Conservation (phyloP, 345 rosid species). For the Xanthoceras sorbifolium region DNA sequence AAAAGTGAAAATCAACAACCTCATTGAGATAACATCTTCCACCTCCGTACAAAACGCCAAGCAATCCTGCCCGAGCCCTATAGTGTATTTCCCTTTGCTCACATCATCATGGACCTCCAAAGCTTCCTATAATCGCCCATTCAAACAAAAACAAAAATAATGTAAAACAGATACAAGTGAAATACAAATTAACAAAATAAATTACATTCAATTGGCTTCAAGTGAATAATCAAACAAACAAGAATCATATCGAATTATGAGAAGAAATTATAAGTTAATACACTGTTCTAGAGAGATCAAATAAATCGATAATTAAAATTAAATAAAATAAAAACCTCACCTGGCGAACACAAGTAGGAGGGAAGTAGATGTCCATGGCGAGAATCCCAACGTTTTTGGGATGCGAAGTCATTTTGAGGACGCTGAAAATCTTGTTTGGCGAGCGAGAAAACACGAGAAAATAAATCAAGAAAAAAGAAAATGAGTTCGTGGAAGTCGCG, state of each 20-base stretch:
- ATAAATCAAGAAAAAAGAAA: not conserved
- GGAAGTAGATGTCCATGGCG: slow-evolving; percentile 18
- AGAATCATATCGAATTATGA: too few species aligned
- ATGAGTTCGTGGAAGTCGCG: not conserved
- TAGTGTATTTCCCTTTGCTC: slow-evolving; percentile 92
- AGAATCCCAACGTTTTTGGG: slow-evolving; percentile 15
- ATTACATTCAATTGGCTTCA: too few species aligned
- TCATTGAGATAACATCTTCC: slow-evolving; percentile 99
- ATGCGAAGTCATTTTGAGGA: not conserved
- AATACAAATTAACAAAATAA: too few species aligned
- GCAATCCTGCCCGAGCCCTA: slow-evolving; percentile 98
- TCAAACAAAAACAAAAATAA: not conserved
- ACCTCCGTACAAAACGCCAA: slow-evolving; percentile 94
- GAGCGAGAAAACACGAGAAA: not conserved
- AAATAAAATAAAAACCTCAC: not conserved
- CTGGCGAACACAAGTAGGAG: slow-evolving; percentile 6
- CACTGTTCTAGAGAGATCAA: not conserved
- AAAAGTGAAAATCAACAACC: slow-evolving; percentile 39
- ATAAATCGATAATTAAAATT: not conserved
- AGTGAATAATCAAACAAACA: not conserved
- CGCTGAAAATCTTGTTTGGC: not conserved
- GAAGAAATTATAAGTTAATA: not conserved
- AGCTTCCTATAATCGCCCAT: slow-evolving; percentile 54
- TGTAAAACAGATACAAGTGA: not conserved
- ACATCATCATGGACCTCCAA: slow-evolving; percentile 92